Conservation (phyloP, 2,329 filamentous ascomycete genomes). For the Triangularia setosa region DNA sequence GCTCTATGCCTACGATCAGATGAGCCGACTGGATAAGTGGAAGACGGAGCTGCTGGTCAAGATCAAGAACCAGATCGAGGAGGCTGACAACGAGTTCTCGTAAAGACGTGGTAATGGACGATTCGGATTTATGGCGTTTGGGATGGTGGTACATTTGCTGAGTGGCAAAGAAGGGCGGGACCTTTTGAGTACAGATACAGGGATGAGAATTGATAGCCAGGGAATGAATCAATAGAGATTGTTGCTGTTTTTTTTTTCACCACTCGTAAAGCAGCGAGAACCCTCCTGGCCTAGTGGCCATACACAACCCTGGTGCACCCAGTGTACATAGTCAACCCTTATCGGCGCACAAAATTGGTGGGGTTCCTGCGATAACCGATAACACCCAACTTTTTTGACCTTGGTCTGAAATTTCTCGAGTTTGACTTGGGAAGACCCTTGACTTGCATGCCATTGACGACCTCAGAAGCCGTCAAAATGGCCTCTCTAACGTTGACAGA, state of each 20-base stretch:
- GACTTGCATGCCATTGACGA: constrained; percentile 21
- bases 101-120: constrained; percentile 17
- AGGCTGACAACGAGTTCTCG: constrained; percentile 37
- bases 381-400: constrained; percentile 26
- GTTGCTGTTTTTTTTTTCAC: background rate
- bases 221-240: background rate
- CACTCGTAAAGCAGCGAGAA: background rate
- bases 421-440: constrained; percentile 14
- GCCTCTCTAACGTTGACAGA: constrained; percentile 63
- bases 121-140: constrained; percentile 16
- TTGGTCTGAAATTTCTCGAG: constrained; percentile 25
- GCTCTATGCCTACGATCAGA: constrained; percentile 82
- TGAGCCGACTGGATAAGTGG: constrained; percentile 95
- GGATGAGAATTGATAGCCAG: background rate
- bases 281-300: background rate
- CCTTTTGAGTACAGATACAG: constrained; percentile 1
- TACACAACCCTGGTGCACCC: constrained; percentile 16
- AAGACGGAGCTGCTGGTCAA: constrained; percentile 82
- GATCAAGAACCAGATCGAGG: constrained; percentile 79
- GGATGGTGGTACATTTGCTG: constrained; percentile 7
- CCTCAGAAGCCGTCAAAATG: constrained; percentile 36
- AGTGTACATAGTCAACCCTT: constrained; percentile 19
- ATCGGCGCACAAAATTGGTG: constrained; percentile 16
- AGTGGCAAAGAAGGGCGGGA: background rate
- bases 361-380: constrained; percentile 22